These are phyloP conservation scores for Astrocystis sublimbata DNA, from an alignment of 495 filamentous ascomycete genomes.

Conservation along the genomic window DNA sequence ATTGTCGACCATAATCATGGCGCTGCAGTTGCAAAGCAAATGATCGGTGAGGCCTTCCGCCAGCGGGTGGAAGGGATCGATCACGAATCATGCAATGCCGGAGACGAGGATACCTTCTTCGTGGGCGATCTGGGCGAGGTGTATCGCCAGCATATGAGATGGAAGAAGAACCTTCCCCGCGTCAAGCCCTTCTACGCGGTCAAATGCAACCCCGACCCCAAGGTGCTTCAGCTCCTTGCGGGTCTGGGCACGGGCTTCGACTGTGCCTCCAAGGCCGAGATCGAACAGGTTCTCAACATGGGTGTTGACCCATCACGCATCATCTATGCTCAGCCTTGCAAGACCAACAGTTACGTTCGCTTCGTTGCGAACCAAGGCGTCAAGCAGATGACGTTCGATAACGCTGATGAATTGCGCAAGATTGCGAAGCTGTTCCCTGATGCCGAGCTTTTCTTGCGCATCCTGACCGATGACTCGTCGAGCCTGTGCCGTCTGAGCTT, in stretches of 20 bases:
- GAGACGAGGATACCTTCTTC: conserved; percentile 96
- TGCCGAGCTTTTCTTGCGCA: conserved; percentile 89
- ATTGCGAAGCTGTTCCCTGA: conserved; percentile 86
- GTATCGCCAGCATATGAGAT: conserved; percentile 96
- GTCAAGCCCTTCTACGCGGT: conserved; percentile 97
- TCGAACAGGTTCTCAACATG: conserved; percentile 81
- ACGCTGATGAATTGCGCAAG: conserved; percentile 96
- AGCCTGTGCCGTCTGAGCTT: conserved; percentile 91
- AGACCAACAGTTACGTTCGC: conserved; percentile 95
- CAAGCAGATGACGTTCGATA: conserved; percentile 99
- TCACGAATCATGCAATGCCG: conserved; percentile 79
- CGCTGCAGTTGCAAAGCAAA: conserved; percentile 46
- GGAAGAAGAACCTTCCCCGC: conserved; percentile 90
- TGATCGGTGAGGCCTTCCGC: conserved; percentile 80
- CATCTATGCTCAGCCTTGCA: conserved; percentile 99
- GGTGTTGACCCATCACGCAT: conserved; percentile 89
- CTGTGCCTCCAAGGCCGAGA: conserved; percentile 96
- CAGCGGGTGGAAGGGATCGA: conserved; percentile 78
- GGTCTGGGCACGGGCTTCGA: conserved; percentile 93
- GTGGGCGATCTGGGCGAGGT: conserved; percentile 98
- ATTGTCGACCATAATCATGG: conserved; percentile 38
- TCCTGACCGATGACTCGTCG: conserved; percentile 93
- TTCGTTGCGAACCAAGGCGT: conserved; percentile 81
- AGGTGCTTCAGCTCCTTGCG: conserved; percentile 83
- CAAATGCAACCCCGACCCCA: conserved; percentile 95